Evolutionary conservation across 805 yeast genomes (phyloP), one percentile per base, ranked within the genome.

Genomic region (Maudiozyma bulderi): DNA sequence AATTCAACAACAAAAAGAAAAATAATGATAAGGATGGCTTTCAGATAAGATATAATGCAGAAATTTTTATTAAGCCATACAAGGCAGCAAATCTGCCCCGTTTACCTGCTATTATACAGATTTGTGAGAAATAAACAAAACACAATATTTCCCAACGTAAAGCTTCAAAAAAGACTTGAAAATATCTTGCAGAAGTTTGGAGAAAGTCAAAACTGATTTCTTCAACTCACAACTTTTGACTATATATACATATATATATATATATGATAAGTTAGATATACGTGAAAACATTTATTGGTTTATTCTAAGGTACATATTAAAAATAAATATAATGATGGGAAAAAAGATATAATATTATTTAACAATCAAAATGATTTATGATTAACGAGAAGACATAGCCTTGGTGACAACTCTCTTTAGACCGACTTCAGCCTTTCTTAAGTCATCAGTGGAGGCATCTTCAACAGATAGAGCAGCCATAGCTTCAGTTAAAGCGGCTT

Each of bases 331-430:
- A n/a, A 32, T 37, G 31, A 30, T 31, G 40, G 13, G 14, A 8
- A 33, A 40, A 28, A 11, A 30, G 33, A 10, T 28, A 40, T 28
- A 29, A n/a, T 13, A 20, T 29, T 15, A 40, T 15, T 20, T 38
- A 28, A 10, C 34, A 40, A 40, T 40, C 33, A 39, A 20, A 20
- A 39, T 28, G 30, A 20, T 40, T 40, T 40, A 40, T 49, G 53
- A 75, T 82, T 84, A 86, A 82, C 96, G 96, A 75, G 96, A 81
- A 66, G 96, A 85, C 89, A 90, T 86, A 74, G 97, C 97, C 82
- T 89, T 91, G 81, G 96, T 91, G 74, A 91, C 97, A 70, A 91
- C 96, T 77, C 99, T 87, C 89, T 93, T 93, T 74, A 93, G 86
- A 74, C 89, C 84, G 73, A 93, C 88, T 82, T 93, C 98, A 71